phyloP scores from a whole-genome alignment of 1,139 yeast genomes.

The Yamadazyma oceani region DNA sequence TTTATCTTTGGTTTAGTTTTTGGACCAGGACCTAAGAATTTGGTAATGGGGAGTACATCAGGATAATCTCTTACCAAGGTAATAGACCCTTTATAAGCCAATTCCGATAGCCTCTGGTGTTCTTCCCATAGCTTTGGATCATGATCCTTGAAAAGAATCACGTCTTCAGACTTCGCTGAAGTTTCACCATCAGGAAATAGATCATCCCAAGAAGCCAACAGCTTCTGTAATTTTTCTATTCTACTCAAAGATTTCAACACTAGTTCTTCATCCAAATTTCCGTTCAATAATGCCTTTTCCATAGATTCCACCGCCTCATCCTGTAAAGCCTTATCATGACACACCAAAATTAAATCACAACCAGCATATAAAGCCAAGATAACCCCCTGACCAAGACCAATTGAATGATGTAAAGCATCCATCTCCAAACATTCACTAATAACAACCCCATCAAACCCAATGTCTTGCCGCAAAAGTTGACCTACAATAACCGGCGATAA shows the following conservation, averaged over 20 bases:
- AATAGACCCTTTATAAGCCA: slow-evolving; percentile 54
- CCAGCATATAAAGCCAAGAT: slow-evolving; percentile 63
- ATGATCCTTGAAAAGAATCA: slow-evolving; percentile 25
- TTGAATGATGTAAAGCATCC: slow-evolving; percentile 62
- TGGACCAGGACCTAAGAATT: slow-evolving; percentile 20
- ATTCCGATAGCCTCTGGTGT: slow-evolving; percentile 46
- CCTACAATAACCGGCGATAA: slow-evolving; percentile 58
- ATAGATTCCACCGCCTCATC: slow-evolving; percentile 59
- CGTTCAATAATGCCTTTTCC: slow-evolving; percentile 52
- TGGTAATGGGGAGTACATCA: slow-evolving; percentile 52
- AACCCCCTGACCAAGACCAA: slow-evolving; percentile 69
- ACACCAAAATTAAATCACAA: slow-evolving; percentile 65
- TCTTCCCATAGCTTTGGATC: slow-evolving; percentile 37
- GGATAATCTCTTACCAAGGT: slow-evolving; percentile 59
- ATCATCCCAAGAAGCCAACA: slow-evolving; percentile 49
- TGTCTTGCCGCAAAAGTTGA: slow-evolving; percentile 51
- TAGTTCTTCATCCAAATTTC: slow-evolving; percentile 48
- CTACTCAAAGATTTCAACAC: slow-evolving; percentile 44
- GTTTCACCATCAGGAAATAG: slow-evolving; percentile 41
- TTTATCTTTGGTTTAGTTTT: slow-evolving; percentile 3
- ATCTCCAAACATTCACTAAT: slow-evolving; percentile 64
- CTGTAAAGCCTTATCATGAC: slow-evolving; percentile 58
- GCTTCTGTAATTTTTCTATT: slow-evolving; percentile 44
- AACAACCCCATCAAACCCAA: slow-evolving; percentile 61
- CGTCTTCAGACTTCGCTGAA: slow-evolving; percentile 27